Evolutionary conservation across 148 eudicot genomes (phyloP), one percentile per base, ranked within the genome.

Genomic region (Tetragonia tetragonoides): DNA sequence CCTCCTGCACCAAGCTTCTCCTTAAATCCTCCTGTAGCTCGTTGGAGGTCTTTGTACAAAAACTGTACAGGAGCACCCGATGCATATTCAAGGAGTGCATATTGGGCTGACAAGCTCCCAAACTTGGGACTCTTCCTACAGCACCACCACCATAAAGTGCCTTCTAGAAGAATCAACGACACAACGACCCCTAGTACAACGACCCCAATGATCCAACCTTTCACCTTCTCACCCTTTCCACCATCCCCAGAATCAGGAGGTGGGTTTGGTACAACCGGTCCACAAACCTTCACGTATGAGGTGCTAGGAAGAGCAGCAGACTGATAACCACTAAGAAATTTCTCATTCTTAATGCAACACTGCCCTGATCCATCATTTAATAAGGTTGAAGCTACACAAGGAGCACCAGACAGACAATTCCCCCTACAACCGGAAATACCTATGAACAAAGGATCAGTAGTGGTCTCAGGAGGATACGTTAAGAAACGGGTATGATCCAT

Each of bases 31-130:
- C 82, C 86, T 0, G 99, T 93, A 28, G 97, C 89, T 5, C 83
- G 87, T 15, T 88, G 87, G 15, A 95, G 90, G 70, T 95, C 96
- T 60, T 76, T 92, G 66, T 86, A 95, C 0, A 94, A 81, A 82
- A 95, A 95, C 80, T 92, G 97, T 47, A 95, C 94, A 2, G 97
- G 99, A 1, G 94, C 94, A 68, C 96, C 97, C 5, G 99, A 95
- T 20, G 97, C 97, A 77, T 94, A 94, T 84, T 94, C 96, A 46
- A 92, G 91, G 39, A 94, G 92, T 0, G 95, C 92, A 68, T 92
- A 92, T 17, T 89, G 97, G 14, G 93, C 78, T 0, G 95, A 85
- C 49, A 89, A 73, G 17, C 76, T 84, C 16, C 90, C 90, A 63
- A 89, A 87, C 64, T 82, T 87, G 20, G 85, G 85, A 75, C 86